phyloP scores from a whole-genome alignment of 2,329 filamentous ascomycete species.

The Talaromyces atroroseus region DNA sequence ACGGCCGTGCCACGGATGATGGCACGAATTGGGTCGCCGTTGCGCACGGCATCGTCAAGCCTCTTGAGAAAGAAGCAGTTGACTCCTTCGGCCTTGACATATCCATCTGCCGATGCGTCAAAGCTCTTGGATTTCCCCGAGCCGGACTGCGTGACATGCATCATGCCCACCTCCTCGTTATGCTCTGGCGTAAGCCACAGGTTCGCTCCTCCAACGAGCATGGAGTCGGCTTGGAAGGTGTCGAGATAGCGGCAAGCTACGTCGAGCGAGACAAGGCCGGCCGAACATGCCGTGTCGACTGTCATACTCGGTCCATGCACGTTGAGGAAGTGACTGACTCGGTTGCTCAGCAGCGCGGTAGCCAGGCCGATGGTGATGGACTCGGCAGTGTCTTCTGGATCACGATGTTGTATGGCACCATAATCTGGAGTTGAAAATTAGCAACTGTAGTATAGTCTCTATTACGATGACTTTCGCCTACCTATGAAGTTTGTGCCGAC shows the following conservation, averaged over 20 bases:
- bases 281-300: conserved; percentile 46
- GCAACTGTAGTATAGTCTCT: too few species aligned
- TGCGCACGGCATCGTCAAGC: conserved; percentile 41
- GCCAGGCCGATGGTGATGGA: not conserved
- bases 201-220: conserved; percentile 20
- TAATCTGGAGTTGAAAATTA: too few species aligned
- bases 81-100: conserved; percentile 48
- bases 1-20: conserved; percentile 25
- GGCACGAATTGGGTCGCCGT: conserved; percentile 39
- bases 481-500: conserved; percentile 14
- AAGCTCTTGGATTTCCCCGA: conserved; percentile 49
- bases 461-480: too few species aligned
- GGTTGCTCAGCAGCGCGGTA: conserved; percentile 37
- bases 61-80: conserved; percentile 45
- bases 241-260: conserved; percentile 27
- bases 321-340: conserved; percentile 37
- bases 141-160: conserved; percentile 34
- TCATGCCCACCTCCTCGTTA: conserved; percentile 31
- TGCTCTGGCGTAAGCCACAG: conserved; percentile 26
- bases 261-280: conserved; percentile 33
- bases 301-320: conserved; percentile 37
- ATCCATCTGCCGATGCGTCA: conserved; percentile 43
- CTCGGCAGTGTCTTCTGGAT: not conserved
- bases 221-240: conserved; percentile 15
- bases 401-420: too few species aligned